Evolutionary conservation across 2,329 filamentous ascomycete species (phyloP).

Genomic region (Aspergillus ustus): DNA sequence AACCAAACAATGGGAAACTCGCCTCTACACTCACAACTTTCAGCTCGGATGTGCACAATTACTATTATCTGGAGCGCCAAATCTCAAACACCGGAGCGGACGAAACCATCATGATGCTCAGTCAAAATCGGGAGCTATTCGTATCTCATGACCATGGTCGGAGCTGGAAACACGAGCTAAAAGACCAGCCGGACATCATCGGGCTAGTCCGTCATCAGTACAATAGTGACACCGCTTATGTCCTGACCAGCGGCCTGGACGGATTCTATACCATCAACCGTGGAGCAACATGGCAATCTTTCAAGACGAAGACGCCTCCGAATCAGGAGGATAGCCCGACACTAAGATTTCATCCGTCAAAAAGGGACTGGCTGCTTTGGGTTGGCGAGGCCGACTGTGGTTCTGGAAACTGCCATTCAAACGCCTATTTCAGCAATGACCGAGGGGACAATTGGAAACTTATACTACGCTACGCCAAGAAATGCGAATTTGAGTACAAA

Average conservation of each 20-base stretch:
- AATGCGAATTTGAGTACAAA: constrained; percentile 84
- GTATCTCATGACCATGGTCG: constrained; percentile 88
- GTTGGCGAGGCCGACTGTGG: constrained; percentile 73
- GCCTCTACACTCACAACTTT: constrained; percentile 65
- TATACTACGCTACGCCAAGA: constrained; percentile 73
- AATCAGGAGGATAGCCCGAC: constrained; percentile 57
- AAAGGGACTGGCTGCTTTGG: constrained; percentile 92
- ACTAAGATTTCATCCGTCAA: constrained; percentile 79
- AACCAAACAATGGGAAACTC: constrained; percentile 64
- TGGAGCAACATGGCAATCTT: constrained; percentile 72
- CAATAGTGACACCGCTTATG: constrained; percentile 84
- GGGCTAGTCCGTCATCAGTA: constrained; percentile 77
- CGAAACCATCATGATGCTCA: constrained; percentile 73
- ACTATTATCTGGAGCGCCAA: constrained; percentile 79
- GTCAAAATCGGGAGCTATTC: constrained; percentile 65
- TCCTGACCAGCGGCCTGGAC: constrained; percentile 71
- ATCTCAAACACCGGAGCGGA: constrained; percentile 67
- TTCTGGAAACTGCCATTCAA: constrained; percentile 67
- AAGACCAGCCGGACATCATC: constrained; percentile 67
- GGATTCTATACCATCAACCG: constrained; percentile 84
- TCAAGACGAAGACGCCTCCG: constrained; percentile 70
- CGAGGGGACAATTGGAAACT: constrained; percentile 79
- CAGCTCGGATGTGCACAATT: constrained; percentile 59
- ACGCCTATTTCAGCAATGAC: constrained; percentile 78
- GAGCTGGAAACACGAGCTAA: constrained; percentile 73